Evolutionary conservation across 1,139 yeast genomes (phyloP).

Genomic region (Hyphopichia buzzinii): DNA sequence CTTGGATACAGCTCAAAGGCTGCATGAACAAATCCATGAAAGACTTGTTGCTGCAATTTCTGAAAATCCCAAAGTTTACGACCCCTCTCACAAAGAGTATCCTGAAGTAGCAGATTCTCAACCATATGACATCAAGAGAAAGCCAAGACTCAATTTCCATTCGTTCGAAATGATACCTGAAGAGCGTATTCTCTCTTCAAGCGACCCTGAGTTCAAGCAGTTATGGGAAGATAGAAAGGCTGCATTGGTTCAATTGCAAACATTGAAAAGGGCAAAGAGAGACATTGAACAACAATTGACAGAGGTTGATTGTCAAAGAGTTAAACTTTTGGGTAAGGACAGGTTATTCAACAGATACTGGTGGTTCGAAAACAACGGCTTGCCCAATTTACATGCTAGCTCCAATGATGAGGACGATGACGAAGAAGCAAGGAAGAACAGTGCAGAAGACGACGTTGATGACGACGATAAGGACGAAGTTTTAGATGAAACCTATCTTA

Average conservation of each 20-base stretch:
- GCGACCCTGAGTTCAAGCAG: constrained; percentile 45
- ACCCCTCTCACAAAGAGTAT: constrained; percentile 7
- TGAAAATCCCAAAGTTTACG: neutral
- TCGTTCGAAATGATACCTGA: constrained; percentile 45
- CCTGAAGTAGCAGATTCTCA: constrained; percentile 11
- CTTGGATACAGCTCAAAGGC: constrained; percentile 49
- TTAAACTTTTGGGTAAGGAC: constrained; percentile 78
- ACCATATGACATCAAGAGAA: constrained; percentile 11
- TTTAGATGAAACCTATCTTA: constrained; percentile 61
- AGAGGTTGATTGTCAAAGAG: constrained; percentile 76
- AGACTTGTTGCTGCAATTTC: constrained; percentile 11
- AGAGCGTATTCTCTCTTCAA: constrained; percentile 48
- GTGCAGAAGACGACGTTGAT: constrained; percentile 31
- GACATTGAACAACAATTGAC: constrained; percentile 55
- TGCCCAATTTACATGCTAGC: constrained; percentile 55
- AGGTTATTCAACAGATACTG: constrained; percentile 83
- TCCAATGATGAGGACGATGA: constrained; percentile 28
- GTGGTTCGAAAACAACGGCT: constrained; percentile 92
- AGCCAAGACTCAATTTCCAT: constrained; percentile 29
- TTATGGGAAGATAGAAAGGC: constrained; percentile 44
- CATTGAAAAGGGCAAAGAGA: constrained; percentile 44
- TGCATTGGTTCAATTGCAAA: constrained; percentile 39
- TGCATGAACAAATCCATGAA: constrained; percentile 39
- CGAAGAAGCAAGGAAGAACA: constrained; percentile 35
- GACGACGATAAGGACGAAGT: constrained; percentile 41